Evolutionary conservation across 1,284 basidiomycete genomes (phyloP).

Genomic region (Pseudozyma hubeiensis): DNA sequence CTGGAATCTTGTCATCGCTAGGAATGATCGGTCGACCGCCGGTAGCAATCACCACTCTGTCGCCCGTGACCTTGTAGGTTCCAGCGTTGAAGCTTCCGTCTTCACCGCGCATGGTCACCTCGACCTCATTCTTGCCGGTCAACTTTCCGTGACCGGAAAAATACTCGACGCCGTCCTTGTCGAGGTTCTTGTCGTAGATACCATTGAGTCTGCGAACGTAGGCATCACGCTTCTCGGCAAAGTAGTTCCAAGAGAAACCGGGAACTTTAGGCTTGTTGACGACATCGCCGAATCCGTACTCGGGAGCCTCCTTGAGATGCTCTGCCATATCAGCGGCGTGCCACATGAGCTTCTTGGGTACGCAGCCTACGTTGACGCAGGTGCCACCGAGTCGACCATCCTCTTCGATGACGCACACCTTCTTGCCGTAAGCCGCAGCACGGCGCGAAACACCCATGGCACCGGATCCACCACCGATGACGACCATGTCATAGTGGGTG

Average conservation of each 20-base stretch:
- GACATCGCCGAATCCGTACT: conserved; percentile 78
- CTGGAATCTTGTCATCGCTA: conserved; percentile 83
- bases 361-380: conserved; percentile 85
- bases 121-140: conserved; percentile 60
- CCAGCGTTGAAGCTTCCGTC: conserved; percentile 72
- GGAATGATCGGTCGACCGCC: conserved; percentile 88
- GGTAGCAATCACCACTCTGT: conserved; percentile 75
- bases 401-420: conserved; percentile 88
- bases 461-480: conserved; percentile 68
- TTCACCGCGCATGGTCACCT: conserved; percentile 59
- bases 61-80: conserved; percentile 64
- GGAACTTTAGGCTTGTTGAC: conserved; percentile 69
- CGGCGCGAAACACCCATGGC: conserved; percentile 70
- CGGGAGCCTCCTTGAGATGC: conserved; percentile 78
- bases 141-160: conserved; percentile 79
- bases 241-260: conserved; percentile 84
- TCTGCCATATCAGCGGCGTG: conserved; percentile 89
- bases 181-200: conserved; percentile 85
- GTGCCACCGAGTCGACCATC: conserved; percentile 87
- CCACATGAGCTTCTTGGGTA: conserved; percentile 90
- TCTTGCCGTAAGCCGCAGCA: conserved; percentile 91
- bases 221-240: conserved; percentile 94
- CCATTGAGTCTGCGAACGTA: conserved; percentile 91
- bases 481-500: conserved; percentile 64
- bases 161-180: conserved; percentile 88